Percentiles rank a stretch among this genome's conserved stretches.
These are phyloP conservation scores for Calcarisporium arbuscula DNA, from an alignment of 2,329 filamentous ascomycete species.

Conservation along the genomic window DNA sequence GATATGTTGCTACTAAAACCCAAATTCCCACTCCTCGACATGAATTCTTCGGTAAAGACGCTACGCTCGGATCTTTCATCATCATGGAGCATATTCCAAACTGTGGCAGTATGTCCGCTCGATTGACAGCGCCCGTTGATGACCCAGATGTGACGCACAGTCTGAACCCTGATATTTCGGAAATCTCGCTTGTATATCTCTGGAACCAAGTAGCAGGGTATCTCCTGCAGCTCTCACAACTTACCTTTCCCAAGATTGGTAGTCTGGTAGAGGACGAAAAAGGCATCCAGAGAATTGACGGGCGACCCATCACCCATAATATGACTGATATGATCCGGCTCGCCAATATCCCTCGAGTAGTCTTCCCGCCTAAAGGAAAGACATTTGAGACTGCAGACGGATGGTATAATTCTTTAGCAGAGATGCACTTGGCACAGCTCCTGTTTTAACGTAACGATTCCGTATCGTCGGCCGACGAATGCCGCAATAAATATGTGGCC, in stretches of 20 bases:
- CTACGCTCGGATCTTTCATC: slow-evolving; percentile 15
- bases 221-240: slow-evolving; percentile 29
- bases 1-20: slow-evolving; percentile 12
- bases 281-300: slow-evolving; percentile 19
- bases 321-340: slow-evolving; percentile 32
- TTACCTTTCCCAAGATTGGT: slow-evolving; percentile 31
- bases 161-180: slow-evolving; percentile 19
- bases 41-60: slow-evolving; percentile 15
- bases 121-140: slow-evolving; percentile 12
- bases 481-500: slow-evolving; percentile 34
- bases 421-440: slow-evolving; percentile 33
- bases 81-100: slow-evolving; percentile 15
- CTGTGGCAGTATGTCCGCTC: slow-evolving; percentile 13
- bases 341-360: slow-evolving; percentile 15
- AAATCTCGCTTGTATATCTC: slow-evolving; percentile 20
- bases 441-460: slow-evolving; percentile 34
- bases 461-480: slow-evolving; percentile 29
- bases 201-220: slow-evolving; percentile 32
- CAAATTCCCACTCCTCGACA: slow-evolving; percentile 17
- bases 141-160: slow-evolving; percentile 15
- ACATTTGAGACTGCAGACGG: slow-evolving; percentile 23
- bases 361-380: slow-evolving; percentile 14
- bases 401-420: slow-evolving; percentile 31
- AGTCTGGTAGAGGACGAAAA: slow-evolving; percentile 21
- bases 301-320: slow-evolving; percentile 32